Base-by-base conservation (phyloP, 495 filamentous ascomycete species). In the Mytilinidion resinicola region DNA sequence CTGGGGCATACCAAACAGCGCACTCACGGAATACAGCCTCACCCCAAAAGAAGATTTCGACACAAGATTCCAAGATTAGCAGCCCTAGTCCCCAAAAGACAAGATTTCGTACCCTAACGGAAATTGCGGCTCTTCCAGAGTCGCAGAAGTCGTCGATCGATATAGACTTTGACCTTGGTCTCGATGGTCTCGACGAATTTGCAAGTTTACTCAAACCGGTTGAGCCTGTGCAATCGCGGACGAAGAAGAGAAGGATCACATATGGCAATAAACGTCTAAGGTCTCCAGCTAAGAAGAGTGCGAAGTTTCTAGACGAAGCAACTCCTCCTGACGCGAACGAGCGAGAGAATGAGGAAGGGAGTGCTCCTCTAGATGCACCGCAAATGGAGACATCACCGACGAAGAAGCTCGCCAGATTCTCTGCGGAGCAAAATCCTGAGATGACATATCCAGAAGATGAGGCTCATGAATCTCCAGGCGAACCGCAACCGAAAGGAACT, bases 81-180 rank as follows among this genome's bases (percentile, higher is more conserved):
- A 30, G 21, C n/a, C 25, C 20, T 14, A 53, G 51, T 38, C 51
- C 25, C 7, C 37, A 30, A 25, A n/a, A 39, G 19, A 21, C n/a
- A 20, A 49, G 17, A 10, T 34, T 53, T 58, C 65, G 30, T 47
- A 62, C 53, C 46, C 61, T 75, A 17, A 58, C 54, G 9, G 70
- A 71, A 10, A 72, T 75, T 48, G 71, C 71, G 15, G 67, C 65
- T n/a, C 61, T 67, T 46, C 60, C 69, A 1, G 58, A 61, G 1
- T 66, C 65, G 7, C 65, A 65, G 12, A 53, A 55, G 9, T 56
- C 62, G 9, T 59, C 68, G 35, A 25, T 68, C n/a, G 67, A 70
- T 47, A 51, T 70, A 7, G 46, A 49, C 21, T 14, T 49, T 25
- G 63, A 70, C 47, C 34, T 71, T 6, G 46, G 64, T 12, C 66